These are phyloP conservation scores for Suhomyces taliae DNA, from an alignment of 1,139 yeast genomes.

Conservation along the genomic window DNA sequence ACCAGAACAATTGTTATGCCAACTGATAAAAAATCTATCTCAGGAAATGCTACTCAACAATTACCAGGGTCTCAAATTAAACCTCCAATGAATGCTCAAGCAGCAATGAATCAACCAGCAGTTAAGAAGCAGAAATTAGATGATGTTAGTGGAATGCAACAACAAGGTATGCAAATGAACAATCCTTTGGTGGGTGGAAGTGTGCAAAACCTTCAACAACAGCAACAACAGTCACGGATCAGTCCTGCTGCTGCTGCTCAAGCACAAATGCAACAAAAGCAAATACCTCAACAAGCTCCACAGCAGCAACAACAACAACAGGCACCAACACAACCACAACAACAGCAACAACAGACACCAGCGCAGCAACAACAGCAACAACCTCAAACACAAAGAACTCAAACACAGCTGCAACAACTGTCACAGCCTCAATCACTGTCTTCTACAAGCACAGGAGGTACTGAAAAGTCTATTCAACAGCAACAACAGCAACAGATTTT, in stretches of 20 bases:
- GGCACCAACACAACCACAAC: constrained; percentile 9
- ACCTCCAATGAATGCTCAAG: background rate
- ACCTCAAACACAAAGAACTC: constrained; percentile 4
- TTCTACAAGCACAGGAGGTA: constrained; percentile 7
- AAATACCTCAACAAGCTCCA: constrained; percentile 4
- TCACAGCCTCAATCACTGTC: constrained; percentile 4
- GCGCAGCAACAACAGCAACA: constrained; percentile 8
- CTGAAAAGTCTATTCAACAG: constrained; percentile 27
- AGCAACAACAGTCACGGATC: constrained; percentile 2
- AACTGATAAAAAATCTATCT: constrained; percentile 11
- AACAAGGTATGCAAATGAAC: constrained; percentile 2
- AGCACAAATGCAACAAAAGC: constrained; percentile 2
- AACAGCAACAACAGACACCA: constrained; percentile 7
- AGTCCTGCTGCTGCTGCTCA: constrained; percentile 5
- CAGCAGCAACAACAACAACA: constrained; percentile 7
- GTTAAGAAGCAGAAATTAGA: constrained; percentile 8
- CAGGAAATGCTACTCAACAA: background rate
- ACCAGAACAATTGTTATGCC: constrained; percentile 18
- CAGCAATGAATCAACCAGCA: constrained; percentile 4
- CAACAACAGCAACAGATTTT: constrained; percentile 50
- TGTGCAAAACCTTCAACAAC: constrained; percentile 5
- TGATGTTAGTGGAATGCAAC: background rate
- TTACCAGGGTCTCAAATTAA: constrained; percentile 1
- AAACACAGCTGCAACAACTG: constrained; percentile 8
- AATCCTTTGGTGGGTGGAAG: constrained; percentile 1